These are phyloP conservation scores for Colletotrichum godetiae DNA, from an alignment of 2,329 filamentous ascomycete species.

Conservation along the genomic window DNA sequence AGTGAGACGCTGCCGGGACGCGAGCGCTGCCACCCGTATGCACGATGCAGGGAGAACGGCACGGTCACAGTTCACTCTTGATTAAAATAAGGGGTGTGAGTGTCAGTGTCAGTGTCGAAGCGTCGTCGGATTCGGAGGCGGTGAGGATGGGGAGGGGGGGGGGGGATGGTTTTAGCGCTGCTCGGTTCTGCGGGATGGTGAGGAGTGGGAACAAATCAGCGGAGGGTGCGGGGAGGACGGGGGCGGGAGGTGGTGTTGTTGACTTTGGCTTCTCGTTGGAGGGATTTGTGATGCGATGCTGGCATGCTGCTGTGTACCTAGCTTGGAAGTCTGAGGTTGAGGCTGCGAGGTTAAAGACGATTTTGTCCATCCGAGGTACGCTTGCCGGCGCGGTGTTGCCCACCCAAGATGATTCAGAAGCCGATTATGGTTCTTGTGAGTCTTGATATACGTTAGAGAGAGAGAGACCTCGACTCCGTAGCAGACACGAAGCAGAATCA, in stretches of 20 bases:
- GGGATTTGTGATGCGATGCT: background rate
- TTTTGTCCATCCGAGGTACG: background rate
- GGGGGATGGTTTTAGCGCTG: constrained; percentile 11
- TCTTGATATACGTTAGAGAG: background rate
- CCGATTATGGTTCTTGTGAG: background rate
- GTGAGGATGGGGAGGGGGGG: constrained; percentile 1
- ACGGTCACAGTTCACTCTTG: background rate
- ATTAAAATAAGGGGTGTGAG: background rate
- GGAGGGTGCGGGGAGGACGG: constrained; percentile 10
- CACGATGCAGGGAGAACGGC: constrained; percentile 29
- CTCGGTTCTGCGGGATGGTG: constrained; percentile 21
- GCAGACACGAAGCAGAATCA: background rate
- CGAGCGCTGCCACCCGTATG: constrained; percentile 13
- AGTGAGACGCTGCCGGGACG: constrained; percentile 1
- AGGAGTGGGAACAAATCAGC: constrained; percentile 26
- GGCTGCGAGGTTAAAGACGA: background rate
- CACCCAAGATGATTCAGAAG: no score
- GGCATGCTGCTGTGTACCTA: background rate
- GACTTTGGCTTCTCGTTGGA: background rate
- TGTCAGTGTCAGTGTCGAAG: background rate
- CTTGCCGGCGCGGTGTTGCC: background rate
- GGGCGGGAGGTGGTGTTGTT: background rate
- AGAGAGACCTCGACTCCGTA: background rate
- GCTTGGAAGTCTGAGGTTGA: no score
- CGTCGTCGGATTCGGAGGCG: constrained; percentile 6